These are phyloP conservation scores for Didymellaceae sp. DNA, from an alignment of 2,329 filamentous ascomycete species.

Conservation along the genomic window DNA sequence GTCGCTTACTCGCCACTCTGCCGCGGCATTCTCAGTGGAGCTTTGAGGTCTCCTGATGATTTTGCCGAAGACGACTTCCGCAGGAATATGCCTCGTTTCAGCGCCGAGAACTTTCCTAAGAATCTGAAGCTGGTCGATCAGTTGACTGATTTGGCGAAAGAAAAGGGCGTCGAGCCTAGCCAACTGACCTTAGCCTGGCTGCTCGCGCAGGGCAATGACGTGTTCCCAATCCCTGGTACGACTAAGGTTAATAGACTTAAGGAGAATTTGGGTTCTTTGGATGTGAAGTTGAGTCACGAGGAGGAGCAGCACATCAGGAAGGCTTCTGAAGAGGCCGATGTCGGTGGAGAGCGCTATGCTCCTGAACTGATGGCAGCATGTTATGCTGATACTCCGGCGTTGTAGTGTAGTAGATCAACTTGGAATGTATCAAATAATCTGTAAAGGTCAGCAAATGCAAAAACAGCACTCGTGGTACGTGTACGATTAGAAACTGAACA, in stretches of 20 bases:
- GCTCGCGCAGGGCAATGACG: constrained; percentile 53
- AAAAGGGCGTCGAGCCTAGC: constrained; percentile 61
- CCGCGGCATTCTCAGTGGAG: constrained; percentile 41
- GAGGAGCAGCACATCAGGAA: constrained; percentile 40
- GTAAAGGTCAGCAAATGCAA: neutral
- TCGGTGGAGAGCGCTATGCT: constrained; percentile 47
- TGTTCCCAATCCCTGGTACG: constrained; percentile 64
- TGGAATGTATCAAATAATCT: neutral
- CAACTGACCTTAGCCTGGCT: constrained; percentile 62
- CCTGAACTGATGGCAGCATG: constrained; percentile 45
- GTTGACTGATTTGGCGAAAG: constrained; percentile 39
- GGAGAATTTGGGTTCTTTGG: constrained; percentile 39
- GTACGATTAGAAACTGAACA: too few relatives aligned
- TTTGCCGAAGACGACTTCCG: constrained; percentile 48
- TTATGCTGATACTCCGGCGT: constrained; percentile 51
- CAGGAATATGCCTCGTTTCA: constrained; percentile 50
- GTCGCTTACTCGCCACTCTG: constrained; percentile 51
- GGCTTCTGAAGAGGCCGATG: constrained; percentile 50
- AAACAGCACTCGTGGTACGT: neutral
- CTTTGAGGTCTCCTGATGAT: constrained; percentile 51
- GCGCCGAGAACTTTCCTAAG: constrained; percentile 48
- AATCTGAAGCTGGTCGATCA: constrained; percentile 46
- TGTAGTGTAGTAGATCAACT: constrained; percentile 6
- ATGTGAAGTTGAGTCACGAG: constrained; percentile 37
- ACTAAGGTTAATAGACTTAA: constrained; percentile 39